Conservation (phyloP, 345 rosid species). For the Balakata baccata region DNA sequence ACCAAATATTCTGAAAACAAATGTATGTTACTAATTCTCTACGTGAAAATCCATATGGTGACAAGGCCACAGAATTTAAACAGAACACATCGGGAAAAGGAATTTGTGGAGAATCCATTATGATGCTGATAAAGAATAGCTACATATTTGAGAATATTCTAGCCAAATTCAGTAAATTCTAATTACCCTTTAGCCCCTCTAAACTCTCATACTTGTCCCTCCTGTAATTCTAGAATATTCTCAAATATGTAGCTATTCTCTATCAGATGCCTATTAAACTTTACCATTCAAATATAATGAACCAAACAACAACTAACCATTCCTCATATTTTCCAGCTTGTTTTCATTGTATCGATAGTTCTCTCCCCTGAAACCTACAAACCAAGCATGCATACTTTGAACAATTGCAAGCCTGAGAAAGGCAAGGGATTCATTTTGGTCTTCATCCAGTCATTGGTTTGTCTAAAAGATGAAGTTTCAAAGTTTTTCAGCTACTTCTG, state of each 20-base stretch:
- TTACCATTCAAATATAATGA: neutral
- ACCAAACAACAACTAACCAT: neutral
- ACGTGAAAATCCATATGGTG: neutral
- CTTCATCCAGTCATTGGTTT: too few species aligned
- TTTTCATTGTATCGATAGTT: neutral
- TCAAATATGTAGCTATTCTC: too few species aligned
- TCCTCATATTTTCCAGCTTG: neutral
- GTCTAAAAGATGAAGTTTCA: too few species aligned
- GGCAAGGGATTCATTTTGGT: neutral
- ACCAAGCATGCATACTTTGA: neutral
- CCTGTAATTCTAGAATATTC: too few species aligned
- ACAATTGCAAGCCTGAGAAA: neutral
- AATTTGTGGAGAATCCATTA: neutral
- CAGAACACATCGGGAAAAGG: neutral
- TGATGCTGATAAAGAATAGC: too few species aligned
- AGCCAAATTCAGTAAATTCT: too few species aligned
- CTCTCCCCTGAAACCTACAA: neutral
- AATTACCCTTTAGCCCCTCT: too few species aligned
- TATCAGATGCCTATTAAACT: neutral
- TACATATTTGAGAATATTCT: too few species aligned
- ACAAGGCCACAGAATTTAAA: neutral
- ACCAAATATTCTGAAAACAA: neutral
- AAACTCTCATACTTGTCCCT: too few species aligned
- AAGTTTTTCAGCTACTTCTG: neutral
- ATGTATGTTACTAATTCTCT: neutral